Conservation (phyloP, 768 basidiomycete genomes). For the Pluteus cervinus region DNA sequence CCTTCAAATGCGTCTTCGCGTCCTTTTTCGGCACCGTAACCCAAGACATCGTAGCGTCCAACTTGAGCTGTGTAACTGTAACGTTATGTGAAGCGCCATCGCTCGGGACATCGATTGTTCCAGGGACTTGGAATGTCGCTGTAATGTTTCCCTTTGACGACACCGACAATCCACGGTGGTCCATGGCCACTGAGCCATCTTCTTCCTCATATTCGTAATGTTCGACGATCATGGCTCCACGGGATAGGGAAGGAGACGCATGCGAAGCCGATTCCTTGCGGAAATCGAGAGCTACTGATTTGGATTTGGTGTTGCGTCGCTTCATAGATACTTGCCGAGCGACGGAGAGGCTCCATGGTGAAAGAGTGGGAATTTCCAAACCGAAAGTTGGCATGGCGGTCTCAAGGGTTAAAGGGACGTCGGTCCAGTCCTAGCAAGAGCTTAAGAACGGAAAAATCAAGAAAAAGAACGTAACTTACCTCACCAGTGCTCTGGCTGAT, state of each 20-base stretch:
- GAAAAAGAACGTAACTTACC: too few relatives aligned
- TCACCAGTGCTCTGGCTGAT: slow-evolving; percentile 36
- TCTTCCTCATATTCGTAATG: too few relatives aligned
- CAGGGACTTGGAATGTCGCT: slow-evolving; percentile 27
- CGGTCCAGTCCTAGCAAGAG: too few relatives aligned
- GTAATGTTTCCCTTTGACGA: slow-evolving; percentile 22
- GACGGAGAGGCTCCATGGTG: slow-evolving; percentile 23
- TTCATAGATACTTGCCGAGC: neutral
- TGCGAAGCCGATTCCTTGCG: too few relatives aligned
- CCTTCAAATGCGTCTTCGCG: slow-evolving; percentile 24
- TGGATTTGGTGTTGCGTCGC: too few relatives aligned
- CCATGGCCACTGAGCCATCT: too few relatives aligned
- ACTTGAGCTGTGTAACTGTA: slow-evolving; percentile 23
- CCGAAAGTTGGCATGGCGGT: slow-evolving; percentile 33
- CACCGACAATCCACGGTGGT: too few relatives aligned
- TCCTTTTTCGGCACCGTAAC: slow-evolving; percentile 30
- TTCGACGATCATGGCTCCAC: too few relatives aligned
- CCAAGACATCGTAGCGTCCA: slow-evolving; percentile 30
- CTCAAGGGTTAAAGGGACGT: slow-evolving; percentile 32
- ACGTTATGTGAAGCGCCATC: slow-evolving; percentile 24
- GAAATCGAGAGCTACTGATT: neutral
- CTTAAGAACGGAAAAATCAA: too few relatives aligned
- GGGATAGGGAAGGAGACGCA: too few relatives aligned
- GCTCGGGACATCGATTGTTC: slow-evolving; percentile 24
- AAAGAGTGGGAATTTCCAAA: slow-evolving; percentile 23